phyloP scores from a whole-genome alignment of 2,329 filamentous ascomycete genomes.

The Fusarium zealandicum region DNA sequence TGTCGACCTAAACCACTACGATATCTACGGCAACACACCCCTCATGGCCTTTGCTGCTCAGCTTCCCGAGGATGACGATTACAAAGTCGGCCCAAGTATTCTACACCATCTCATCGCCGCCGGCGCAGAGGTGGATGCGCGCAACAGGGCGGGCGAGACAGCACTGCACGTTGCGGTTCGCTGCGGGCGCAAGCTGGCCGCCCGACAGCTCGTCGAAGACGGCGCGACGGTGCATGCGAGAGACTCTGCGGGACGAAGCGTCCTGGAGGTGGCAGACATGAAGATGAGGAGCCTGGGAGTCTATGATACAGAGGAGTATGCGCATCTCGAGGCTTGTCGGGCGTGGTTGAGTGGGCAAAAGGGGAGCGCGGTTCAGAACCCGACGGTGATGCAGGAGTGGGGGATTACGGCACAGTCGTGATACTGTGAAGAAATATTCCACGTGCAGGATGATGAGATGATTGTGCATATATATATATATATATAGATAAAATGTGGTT shows the following conservation, averaged over 20 bases:
- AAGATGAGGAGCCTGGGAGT: slow-evolving; percentile 46
- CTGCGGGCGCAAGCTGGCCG: slow-evolving; percentile 60
- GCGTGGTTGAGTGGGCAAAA: slow-evolving; percentile 52
- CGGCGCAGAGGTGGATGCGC: slow-evolving; percentile 56
- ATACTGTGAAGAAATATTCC: not conserved
- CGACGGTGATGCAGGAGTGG: slow-evolving; percentile 54
- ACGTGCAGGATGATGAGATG: not conserved
- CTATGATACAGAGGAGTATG: slow-evolving; percentile 46
- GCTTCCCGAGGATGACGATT: slow-evolving; percentile 59
- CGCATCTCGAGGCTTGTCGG: slow-evolving; percentile 55
- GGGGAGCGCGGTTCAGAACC: slow-evolving; percentile 48
- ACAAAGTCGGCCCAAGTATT: slow-evolving; percentile 55
- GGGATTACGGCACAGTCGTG: not conserved
- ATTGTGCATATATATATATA: not conserved
- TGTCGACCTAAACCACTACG: slow-evolving; percentile 62
- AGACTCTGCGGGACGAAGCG: slow-evolving; percentile 53
- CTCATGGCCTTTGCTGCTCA: slow-evolving; percentile 63
- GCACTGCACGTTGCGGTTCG: slow-evolving; percentile 62
- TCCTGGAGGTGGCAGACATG: slow-evolving; percentile 56
- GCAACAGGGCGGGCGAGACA: slow-evolving; percentile 63
- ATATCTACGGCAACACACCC: slow-evolving; percentile 59
- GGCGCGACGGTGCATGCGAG: slow-evolving; percentile 58
- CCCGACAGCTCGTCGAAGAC: slow-evolving; percentile 54
- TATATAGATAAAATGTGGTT: not conserved
- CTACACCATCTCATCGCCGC: slow-evolving; percentile 52